Conservation (phyloP, 345 rosid species). For the Aurinia saxatilis region DNA sequence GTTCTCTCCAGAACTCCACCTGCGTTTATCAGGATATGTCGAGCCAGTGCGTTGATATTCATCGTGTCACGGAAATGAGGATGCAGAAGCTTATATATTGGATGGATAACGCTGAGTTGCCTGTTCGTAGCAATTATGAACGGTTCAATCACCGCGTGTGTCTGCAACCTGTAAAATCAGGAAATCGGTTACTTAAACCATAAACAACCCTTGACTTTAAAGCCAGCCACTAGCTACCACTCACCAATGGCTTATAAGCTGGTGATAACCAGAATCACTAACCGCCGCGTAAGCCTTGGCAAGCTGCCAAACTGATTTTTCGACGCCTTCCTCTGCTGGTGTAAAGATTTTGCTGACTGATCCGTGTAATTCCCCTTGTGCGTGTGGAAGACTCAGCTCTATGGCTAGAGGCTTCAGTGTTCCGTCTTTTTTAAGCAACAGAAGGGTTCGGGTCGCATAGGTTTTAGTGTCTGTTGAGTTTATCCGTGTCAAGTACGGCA, state of each 20-base stretch:
- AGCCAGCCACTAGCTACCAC: background rate
- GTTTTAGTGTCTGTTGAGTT: slow-evolving; percentile 78
- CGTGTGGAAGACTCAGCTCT: slow-evolving; percentile 82
- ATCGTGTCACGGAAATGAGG: slow-evolving; percentile 93
- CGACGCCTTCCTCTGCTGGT: slow-evolving; percentile 53
- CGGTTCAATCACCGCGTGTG: slow-evolving; percentile 90
- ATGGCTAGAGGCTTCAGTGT: slow-evolving; percentile 75
- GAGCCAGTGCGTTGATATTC: slow-evolving; percentile 80
- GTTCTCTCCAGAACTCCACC: slow-evolving; percentile 70
- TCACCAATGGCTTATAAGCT: slow-evolving; percentile 90
- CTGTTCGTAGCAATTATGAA: slow-evolving; percentile 76
- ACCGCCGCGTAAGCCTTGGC: slow-evolving; percentile 89
- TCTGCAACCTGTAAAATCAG: slow-evolving; percentile 50
- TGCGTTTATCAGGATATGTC: slow-evolving; percentile 79
- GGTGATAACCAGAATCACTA: slow-evolving; percentile 89
- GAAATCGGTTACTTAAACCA: background rate
- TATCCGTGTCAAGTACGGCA: slow-evolving; percentile 60
- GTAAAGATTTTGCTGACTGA: slow-evolving; percentile 68
- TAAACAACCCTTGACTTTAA: background rate
- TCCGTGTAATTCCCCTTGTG: slow-evolving; percentile 65
- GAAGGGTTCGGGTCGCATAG: slow-evolving; percentile 69
- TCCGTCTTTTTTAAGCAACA: slow-evolving; percentile 61
- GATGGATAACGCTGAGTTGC: slow-evolving; percentile 76
- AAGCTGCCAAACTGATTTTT: slow-evolving; percentile 73
- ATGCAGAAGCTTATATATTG: slow-evolving; percentile 74